Evolutionary conservation across 208 protist genomes (phyloP), one percentile per base, ranked within the genome.

Genomic region (Acanthamoeba polyphaga): DNA sequence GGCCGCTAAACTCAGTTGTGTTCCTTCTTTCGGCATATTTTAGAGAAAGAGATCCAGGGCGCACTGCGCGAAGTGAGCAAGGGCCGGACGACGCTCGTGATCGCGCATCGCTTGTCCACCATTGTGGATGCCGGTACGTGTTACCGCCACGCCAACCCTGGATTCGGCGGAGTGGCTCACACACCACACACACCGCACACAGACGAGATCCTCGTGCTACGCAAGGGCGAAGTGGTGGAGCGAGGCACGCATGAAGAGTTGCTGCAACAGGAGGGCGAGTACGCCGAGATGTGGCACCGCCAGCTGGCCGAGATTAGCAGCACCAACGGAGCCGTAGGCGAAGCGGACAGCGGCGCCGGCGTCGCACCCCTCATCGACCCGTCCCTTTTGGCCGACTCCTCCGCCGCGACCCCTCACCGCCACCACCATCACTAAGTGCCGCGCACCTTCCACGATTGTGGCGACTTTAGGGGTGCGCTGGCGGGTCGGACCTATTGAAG

Each of bases 181-280:
- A 95, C 60, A 19, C 72, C 22, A 92, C 95, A 15, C 88, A 94
- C 49, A 60, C 84, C n/a, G 62, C 74, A 92, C 46, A 27, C 95
- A 32, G 96, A 97, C 92, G 72, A 85, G 15, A 97, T 97, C 29
- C 80, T 97, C n/a, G 95, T 97, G 10, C 87, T 97, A 3, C 66
- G 74, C 22, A 68, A 94, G 49, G 97, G 97, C 62, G 51, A 95
- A 12, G 72, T 97, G 8, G 55, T 96, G 1, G 97, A 98, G 93
- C 58, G 90, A 27, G 96, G 96, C 43, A 97, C 68, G 38, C 96
- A 97, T 78, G 60, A 94, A 32, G 93, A 97, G 78, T 58, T 97
- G 19, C 62, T 97, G 5, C 92, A 95, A 66, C 38, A 89, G 4
- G 53, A 95, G 27, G 96, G 96, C n/a, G 78, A 89, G 64, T 96